These are phyloP conservation scores for Stylosanthes scabra DNA, from an alignment of 331 rosid species.

Conservation along the genomic window DNA sequence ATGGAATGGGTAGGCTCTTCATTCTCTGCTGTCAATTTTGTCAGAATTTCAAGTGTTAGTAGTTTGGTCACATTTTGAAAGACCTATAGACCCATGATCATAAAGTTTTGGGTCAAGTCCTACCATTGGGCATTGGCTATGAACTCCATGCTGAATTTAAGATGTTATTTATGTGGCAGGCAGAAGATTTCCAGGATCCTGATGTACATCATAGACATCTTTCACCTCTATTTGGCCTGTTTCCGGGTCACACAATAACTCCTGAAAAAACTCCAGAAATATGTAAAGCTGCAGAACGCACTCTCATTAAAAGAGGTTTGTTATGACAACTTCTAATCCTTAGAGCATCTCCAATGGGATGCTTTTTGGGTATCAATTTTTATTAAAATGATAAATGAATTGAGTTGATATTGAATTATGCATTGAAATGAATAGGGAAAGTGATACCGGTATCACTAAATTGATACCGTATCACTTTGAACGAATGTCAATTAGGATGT, in stretches of 20 bases:
- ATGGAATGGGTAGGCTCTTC: slow-evolving; percentile 88
- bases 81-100: too few species aligned
- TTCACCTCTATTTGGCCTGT: slow-evolving; percentile 87
- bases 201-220: slow-evolving; percentile 82
- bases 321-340: slow-evolving; percentile 22
- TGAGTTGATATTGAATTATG: too few species aligned
- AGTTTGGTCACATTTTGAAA: too few species aligned
- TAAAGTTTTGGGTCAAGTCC: not conserved
- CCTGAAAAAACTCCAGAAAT: slow-evolving; percentile 76
- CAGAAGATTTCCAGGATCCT: slow-evolving; percentile 85
- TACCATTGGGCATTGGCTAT: not conserved
- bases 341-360: too few species aligned
- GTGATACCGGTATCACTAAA: too few species aligned
- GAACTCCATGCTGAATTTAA: slow-evolving; percentile 23
- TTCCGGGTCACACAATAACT: slow-evolving; percentile 88
- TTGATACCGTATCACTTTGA: too few species aligned
- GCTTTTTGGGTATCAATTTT: too few species aligned
- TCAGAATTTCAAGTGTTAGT: not conserved
- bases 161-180: slow-evolving; percentile 51
- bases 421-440: too few species aligned
- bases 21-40: not conserved
- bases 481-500: too few species aligned
- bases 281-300: slow-evolving; percentile 72
- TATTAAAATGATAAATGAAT: too few species aligned
- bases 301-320: slow-evolving; percentile 84